phyloP scores from a whole-genome alignment of 257 asterid genomes.

The Cordia subcordata region DNA sequence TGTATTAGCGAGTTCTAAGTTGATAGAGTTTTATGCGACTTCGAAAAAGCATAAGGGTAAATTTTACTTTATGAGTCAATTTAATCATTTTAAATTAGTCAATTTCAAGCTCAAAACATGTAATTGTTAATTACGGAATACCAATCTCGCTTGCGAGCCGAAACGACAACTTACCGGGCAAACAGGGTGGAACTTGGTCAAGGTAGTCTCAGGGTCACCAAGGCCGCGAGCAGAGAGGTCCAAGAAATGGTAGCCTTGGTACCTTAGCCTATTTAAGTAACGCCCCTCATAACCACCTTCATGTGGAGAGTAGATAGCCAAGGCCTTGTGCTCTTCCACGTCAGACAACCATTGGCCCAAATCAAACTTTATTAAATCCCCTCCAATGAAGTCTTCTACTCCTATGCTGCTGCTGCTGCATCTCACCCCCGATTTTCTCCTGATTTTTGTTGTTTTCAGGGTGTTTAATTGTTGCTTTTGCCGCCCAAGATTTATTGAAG shows the following conservation, averaged over 20 bases:
- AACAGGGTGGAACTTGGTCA: slow-evolving; percentile 80
- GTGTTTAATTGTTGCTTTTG: slow-evolving; percentile 16
- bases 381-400: slow-evolving; percentile 71
- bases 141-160: fast-evolving
- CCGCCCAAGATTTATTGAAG: slow-evolving; percentile 19
- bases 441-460: background rate
- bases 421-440: slow-evolving; percentile 14
- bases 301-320: slow-evolving; percentile 83
- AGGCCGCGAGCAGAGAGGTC: slow-evolving; percentile 81
- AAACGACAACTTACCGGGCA: slow-evolving; percentile 55
- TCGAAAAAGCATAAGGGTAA: too few relatives aligned
- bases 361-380: slow-evolving; percentile 65
- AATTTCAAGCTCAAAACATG: slow-evolving; percentile 4
- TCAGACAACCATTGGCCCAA: slow-evolving; percentile 68
- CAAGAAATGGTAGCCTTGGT: slow-evolving; percentile 74
- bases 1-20: too few relatives aligned
- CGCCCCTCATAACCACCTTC: slow-evolving; percentile 94
- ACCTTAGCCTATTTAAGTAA: slow-evolving; percentile 55
- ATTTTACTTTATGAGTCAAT: too few relatives aligned
- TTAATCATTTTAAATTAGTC: too few relatives aligned
- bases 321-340: slow-evolving; percentile 82
- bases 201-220: slow-evolving; percentile 89
- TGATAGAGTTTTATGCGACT: too few relatives aligned
- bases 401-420: slow-evolving; percentile 41
- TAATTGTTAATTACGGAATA: too few relatives aligned